Evolutionary conservation across 2,329 filamentous ascomycete genomes (phyloP).

Genomic region (Parasarocladium wereldwijsianum): DNA sequence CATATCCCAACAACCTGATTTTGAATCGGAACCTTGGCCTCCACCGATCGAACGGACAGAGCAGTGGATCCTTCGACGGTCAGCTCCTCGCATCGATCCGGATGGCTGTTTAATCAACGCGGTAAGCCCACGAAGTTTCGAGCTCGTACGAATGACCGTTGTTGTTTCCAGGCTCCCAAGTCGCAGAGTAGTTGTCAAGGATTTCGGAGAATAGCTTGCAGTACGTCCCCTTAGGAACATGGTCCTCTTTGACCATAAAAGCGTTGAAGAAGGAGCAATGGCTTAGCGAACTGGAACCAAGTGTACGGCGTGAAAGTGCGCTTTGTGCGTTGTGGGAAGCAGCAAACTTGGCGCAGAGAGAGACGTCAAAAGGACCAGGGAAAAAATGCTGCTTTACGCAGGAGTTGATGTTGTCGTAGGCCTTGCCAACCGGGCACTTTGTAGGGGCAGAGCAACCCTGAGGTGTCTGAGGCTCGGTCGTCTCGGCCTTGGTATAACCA

Average conservation of each 20-base stretch:
- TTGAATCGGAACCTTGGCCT: too few relatives aligned
- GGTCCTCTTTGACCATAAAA: conserved; percentile 3
- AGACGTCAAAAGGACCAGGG: conserved; percentile 1
- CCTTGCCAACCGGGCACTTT: conserved; percentile 3
- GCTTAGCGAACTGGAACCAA: background rate
- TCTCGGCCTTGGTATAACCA: conserved; percentile 6
- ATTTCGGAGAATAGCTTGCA: conserved; percentile 2
- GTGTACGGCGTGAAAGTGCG: background rate
- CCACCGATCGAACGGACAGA: too few relatives aligned
- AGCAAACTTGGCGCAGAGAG: conserved; percentile 1
- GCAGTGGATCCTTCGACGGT: too few relatives aligned
- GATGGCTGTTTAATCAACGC: background rate
- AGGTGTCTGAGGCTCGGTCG: conserved; percentile 1
- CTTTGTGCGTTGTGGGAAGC: background rate
- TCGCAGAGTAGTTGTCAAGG: background rate
- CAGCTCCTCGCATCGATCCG: too few relatives aligned
- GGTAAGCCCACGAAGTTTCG: conserved; percentile 1
- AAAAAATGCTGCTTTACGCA: conserved; percentile 3
- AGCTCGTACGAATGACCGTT: conserved; percentile 1
- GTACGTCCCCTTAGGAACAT: conserved; percentile 2
- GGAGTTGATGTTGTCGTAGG: background rate
- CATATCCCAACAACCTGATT: too few relatives aligned
- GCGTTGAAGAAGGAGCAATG: conserved; percentile 3
- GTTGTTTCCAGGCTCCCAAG: conserved; percentile 1
- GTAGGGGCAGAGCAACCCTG: background rate